phyloP scores from a whole-genome alignment of 495 filamentous ascomycete species.

The Pseudotulostoma volvatum region DNA sequence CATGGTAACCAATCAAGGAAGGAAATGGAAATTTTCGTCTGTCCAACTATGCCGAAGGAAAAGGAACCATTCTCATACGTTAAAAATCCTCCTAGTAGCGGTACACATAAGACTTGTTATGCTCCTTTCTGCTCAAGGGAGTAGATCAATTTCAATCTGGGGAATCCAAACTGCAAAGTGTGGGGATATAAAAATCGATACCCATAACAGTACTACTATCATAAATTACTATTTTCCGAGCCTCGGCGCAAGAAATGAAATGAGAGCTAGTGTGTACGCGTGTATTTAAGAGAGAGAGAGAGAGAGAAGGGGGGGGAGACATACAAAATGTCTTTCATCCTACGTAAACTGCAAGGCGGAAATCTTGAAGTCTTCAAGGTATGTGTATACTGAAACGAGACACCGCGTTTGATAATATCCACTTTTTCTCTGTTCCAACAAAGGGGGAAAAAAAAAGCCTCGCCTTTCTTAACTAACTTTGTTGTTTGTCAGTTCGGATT shows the following conservation, averaged over 20 bases:
- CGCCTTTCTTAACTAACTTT: conserved; percentile 1
- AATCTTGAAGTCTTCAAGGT: conserved; percentile 97
- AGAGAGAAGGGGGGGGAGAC: neutral
- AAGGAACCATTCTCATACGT: too few relatives aligned
- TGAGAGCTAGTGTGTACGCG: too few relatives aligned
- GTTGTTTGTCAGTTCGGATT: conserved; percentile 58
- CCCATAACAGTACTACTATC: too few relatives aligned
- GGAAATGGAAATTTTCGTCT: too few relatives aligned
- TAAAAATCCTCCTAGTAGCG: too few relatives aligned
- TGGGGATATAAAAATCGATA: too few relatives aligned
- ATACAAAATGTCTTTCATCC: conserved; percentile 21
- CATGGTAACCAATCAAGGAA: too few relatives aligned
- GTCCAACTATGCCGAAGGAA: too few relatives aligned
- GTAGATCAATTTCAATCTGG: neutral
- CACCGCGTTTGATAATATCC: too few relatives aligned
- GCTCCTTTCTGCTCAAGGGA: neutral
- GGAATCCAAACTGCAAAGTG: neutral
- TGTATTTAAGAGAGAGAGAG: too few relatives aligned
- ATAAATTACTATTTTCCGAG: neutral
- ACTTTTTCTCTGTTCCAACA: too few relatives aligned
- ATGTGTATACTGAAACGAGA: conserved; percentile 11
- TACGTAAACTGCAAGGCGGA: conserved; percentile 45
- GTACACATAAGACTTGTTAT: neutral
- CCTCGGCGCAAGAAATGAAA: too few relatives aligned
- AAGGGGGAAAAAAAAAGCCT: neutral